Base-by-base conservation (phyloP, 1,284 basidiomycete genomes). In the Cutaneotrichosporon cavernicola region DNA sequence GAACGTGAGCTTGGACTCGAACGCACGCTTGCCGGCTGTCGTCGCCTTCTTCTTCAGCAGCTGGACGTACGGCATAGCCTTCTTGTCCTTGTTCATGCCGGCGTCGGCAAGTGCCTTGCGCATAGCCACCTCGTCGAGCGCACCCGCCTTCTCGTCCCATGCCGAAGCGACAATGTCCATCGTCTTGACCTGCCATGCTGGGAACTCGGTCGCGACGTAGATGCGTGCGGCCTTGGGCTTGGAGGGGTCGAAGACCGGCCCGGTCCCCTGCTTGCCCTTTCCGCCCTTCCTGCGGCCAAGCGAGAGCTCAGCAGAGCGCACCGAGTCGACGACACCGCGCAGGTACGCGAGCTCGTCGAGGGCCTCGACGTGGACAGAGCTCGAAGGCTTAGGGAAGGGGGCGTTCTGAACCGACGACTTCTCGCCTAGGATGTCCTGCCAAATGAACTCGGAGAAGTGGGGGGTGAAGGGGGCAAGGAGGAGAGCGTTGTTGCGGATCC, bases 41-140 rank as follows among this genome's bases (percentile, higher is more conserved):
- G 94, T 89, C 21, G 91, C 89, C 87, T 91, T 92, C 89, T 92
- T 77, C 66, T 97, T 97, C 87, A 97, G 90, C 32, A 85, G 82
- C 71, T 96, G 90, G 62, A 94, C 87, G 82, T 97, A 98, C 38
- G 95, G 95, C 95, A 98, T 98, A 51, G 86, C 86, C 67, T 89
- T 88, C 84, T 98, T 98, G 82, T 98, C 93, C 86, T 97, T 97
- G 81, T 93, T 88, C 79, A 97, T 78, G 14, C 91, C 93, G n/a
- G 84, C 85, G 75, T 86, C 84, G 13, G 84, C 85, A 69, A 98
- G 80, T 65, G 87, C 76, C 73, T 88, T 83, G 73, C 89, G 86
- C 66, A 97, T 86, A 79, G 88, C 89, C 58, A 82, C 87, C 76
- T 98, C 94, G 77, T 99, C 92, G 49, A 97, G 88, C 70, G 84